Evolutionary conservation across 1,139 yeast species (phyloP), one percentile per base, ranked within the genome.

Genomic region (Yamadazyma triangularis): DNA sequence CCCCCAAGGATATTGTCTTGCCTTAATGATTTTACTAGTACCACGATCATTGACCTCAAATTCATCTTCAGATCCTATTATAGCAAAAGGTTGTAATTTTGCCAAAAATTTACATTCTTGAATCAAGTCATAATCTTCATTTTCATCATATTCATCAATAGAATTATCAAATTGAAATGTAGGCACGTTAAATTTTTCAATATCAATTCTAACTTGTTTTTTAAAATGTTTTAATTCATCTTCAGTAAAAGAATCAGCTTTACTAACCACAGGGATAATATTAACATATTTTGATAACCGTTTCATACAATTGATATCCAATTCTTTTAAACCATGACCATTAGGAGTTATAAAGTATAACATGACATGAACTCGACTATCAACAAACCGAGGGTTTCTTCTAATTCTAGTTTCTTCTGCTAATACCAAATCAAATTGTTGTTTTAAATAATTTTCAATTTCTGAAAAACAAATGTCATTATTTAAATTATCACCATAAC

Each of bases 1-100:
- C 1, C 97, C 97, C 97, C 98, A 91, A 13, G 96, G 96, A 53
- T 89, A 91, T 54, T 79, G 75, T 55, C 98, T 76, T 6, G 87
- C 96, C 41, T 89, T 77, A 27, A 83, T 72, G 28, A 69, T 54
- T 28, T 45, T 54, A n/a, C 56, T 34, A 39, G 71, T 67, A 8
- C 89, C 91, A 14, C 78, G 69, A 45, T 81, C 88, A 29, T 48
- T 54, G 27, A 66, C 54, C 44, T 76, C 81, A 39, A 56, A 64
- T 23, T 67, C 67, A 15, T 57, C 60, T 50, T 74, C 78, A 3
- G 94, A 81, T 5, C 95, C 84, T 44, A 89, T 81, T 23, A 89
- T 70, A 2, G 96, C 91, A 64, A 91, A 91, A 15, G 98, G 98
- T 40, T 87, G 72, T 45, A 81, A 62, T 19, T 75, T 71, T 34